Evolutionary conservation across 2,329 filamentous ascomycete species (phyloP).

Genomic region (Aspergillus chevalieri): DNA sequence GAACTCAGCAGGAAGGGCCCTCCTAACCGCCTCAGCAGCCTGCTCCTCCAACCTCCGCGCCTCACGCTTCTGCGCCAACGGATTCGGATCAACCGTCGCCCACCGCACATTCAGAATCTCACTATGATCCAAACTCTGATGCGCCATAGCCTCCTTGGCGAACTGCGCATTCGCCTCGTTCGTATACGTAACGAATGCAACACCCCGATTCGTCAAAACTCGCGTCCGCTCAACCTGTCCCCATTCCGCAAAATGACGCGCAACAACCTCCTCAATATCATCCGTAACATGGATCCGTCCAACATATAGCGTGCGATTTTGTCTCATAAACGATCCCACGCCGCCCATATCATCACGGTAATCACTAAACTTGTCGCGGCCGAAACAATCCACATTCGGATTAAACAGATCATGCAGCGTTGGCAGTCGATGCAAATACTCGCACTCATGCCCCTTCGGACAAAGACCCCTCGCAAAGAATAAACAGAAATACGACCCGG

Average conservation of each 20-base stretch:
- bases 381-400: conserved; percentile 91
- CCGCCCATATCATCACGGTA: conserved; percentile 98
- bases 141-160: conserved; percentile 91
- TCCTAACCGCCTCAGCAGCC: conserved; percentile 84
- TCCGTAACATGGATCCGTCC: conserved; percentile 92
- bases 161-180: conserved; percentile 89
- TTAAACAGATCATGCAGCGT: conserved; percentile 84
- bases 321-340: conserved; percentile 85
- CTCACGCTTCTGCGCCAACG: conserved; percentile 87
- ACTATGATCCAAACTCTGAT: conserved; percentile 83
- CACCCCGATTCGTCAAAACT: conserved; percentile 80
- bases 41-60: conserved; percentile 87
- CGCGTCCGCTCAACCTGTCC: conserved; percentile 82
- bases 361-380: conserved; percentile 83
- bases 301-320: conserved; percentile 90
- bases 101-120: conserved; percentile 94
- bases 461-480: conserved; percentile 71
- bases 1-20: conserved; percentile 81
- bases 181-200: conserved; percentile 89
- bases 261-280: conserved; percentile 93
- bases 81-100: conserved; percentile 95
- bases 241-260: conserved; percentile 95
- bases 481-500: conserved; percentile 85
- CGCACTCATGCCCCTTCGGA: conserved; percentile 84
- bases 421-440: conserved; percentile 86